Conservation (phyloP, 1,284 basidiomycete genomes). For the Leccinum holopus region DNA sequence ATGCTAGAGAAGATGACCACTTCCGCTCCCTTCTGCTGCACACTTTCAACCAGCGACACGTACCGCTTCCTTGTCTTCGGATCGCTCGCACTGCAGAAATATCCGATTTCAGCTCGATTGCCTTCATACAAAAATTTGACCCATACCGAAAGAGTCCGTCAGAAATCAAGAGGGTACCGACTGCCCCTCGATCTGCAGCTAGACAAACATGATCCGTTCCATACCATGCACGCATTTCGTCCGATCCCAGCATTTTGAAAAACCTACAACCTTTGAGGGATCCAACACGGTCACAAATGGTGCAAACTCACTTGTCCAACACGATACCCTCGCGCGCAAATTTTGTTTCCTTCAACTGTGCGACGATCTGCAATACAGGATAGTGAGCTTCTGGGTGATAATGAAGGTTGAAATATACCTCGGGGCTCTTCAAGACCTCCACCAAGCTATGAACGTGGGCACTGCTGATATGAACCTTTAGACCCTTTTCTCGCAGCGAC, state of each 20-base stretch:
- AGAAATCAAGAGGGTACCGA: slow-evolving; percentile 93
- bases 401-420: slow-evolving; percentile 49
- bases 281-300: not conserved
- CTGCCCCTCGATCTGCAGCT: slow-evolving; percentile 90
- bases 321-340: slow-evolving; percentile 94
- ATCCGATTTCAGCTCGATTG: not conserved
- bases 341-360: slow-evolving; percentile 93
- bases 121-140: not conserved
- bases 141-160: slow-evolving; percentile 91
- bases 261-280: slow-evolving; percentile 58
- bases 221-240: slow-evolving; percentile 98
- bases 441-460: slow-evolving; percentile 95
- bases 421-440: slow-evolving; percentile 92
- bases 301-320: slow-evolving; percentile 70
- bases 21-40: slow-evolving; percentile 87
- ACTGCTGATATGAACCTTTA: slow-evolving; percentile 91
- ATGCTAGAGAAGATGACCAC: slow-evolving; percentile 97
- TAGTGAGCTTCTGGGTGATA: not conserved
- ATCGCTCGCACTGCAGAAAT: slow-evolving; percentile 61
- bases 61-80: slow-evolving; percentile 79
- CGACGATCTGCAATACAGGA: slow-evolving; percentile 47
- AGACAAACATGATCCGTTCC: slow-evolving; percentile 92
- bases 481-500: slow-evolving; percentile 76
- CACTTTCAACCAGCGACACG: slow-evolving; percentile 87
- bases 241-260: slow-evolving; percentile 93